Base-by-base conservation (phyloP, 257 asterid species). In the Anisodus tanguticus region DNA sequence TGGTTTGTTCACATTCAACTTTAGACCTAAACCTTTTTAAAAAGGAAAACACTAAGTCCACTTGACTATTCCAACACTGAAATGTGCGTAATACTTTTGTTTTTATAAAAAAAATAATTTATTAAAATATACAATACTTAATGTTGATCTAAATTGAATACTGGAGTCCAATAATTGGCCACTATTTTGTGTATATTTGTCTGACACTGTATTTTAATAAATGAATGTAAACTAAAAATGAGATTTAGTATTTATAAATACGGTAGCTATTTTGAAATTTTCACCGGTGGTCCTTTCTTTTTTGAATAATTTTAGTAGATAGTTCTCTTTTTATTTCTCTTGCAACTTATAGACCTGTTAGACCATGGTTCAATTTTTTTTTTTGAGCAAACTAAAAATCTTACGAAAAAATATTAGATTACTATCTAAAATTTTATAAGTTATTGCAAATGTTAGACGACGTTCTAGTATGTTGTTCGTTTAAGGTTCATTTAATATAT, bases 1-100 rank as follows among this genome's bases (percentile, higher is more conserved):
- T 74, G 80, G 80, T 49, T 74, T 74, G 59, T 74, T 74, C 60
- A 49, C 68, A 62, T 62, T 49, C 47, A 74, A 12, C 80, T 74
- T 74, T 74, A 74, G 43, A 22, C 80, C 79, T 43, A 71, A 22
- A 60, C 54, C 4, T 19, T 10, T 69, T 63, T 13, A 7, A 72
- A 19, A 72, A n/a, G 12, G 11, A 62, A 19, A 9, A 62, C 58
- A 41, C 4, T 41, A 10, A 47, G 43, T 74, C 43, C 60, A 74
- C 80, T 74, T 22, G 43, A 74, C 60, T 49, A 49, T 41, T 74
- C 43, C 80, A 74, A 74, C 80, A 10, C 60, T 49, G n/a, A 11
- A 74, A 74, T 74, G 80, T 74, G 39, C 19, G 80, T 45, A 74
- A 47, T 39, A 74, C 60, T 49, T 74, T 19, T 47, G 43, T 74